phyloP scores from a whole-genome alignment of 1,139 yeast genomes.

The Suzukiozyma palmioleophila region DNA sequence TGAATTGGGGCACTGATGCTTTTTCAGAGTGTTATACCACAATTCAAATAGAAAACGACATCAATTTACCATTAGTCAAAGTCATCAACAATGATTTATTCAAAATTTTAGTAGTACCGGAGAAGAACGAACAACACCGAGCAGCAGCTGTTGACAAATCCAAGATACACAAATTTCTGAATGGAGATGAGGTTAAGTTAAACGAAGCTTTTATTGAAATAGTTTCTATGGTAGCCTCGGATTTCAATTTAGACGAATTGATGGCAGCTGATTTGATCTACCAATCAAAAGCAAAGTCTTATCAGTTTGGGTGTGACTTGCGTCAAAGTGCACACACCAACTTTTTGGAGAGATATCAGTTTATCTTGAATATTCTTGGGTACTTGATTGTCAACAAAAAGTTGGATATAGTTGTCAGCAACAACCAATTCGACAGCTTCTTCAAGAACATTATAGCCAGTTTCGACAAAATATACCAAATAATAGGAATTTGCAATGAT shows the following conservation, averaged over 20 bases:
- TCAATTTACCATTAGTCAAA: slow-evolving; percentile 22
- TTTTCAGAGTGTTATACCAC: slow-evolving; percentile 35
- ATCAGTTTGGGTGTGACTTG: slow-evolving; percentile 49
- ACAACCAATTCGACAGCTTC: slow-evolving; percentile 15
- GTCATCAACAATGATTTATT: slow-evolving; percentile 44
- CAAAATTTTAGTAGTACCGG: slow-evolving; percentile 45
- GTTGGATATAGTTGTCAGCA: slow-evolving; percentile 19
- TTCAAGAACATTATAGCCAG: slow-evolving; percentile 44
- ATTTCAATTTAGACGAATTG: slow-evolving; percentile 37
- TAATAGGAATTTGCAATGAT: slow-evolving; percentile 54
- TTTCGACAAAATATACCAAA: slow-evolving; percentile 53
- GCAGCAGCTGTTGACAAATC: slow-evolving; percentile 43
- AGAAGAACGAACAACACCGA: slow-evolving; percentile 53
- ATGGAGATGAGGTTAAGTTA: slow-evolving; percentile 60
- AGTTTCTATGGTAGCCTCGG: slow-evolving; percentile 53
- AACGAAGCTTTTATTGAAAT: slow-evolving; percentile 55
- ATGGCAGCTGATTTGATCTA: slow-evolving; percentile 34
- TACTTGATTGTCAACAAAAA: slow-evolving; percentile 42
- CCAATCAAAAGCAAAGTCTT: slow-evolving; percentile 37
- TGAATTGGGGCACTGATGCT: slow-evolving; percentile 31
- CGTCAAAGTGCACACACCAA: slow-evolving; percentile 69
- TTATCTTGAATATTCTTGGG: slow-evolving; percentile 65
- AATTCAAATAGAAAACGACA: slow-evolving; percentile 24
- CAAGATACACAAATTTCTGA: slow-evolving; percentile 46
- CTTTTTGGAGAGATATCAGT: slow-evolving; percentile 65